Evolutionary conservation across 179 eudicot genomes (phyloP).

Genomic region (Drosera spatulata): DNA sequence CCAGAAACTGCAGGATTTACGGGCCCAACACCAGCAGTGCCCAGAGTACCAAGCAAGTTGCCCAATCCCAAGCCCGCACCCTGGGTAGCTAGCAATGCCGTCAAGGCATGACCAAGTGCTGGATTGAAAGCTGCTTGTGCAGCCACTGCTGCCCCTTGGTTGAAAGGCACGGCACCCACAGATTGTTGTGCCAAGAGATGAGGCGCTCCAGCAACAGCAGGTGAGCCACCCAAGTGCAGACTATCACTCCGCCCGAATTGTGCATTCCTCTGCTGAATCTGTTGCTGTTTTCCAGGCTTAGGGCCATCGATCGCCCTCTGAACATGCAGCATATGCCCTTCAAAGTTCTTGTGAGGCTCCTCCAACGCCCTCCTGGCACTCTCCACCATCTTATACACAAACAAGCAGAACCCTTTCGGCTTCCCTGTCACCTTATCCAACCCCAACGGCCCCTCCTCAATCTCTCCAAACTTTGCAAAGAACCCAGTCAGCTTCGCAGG

Average conservation of each 20-base stretch:
- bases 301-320: conserved; percentile 34
- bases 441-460: conserved; percentile 38
- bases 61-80: conserved; percentile 32
- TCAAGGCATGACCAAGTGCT: conserved; percentile 31
- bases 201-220: conserved; percentile 19
- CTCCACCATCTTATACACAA: conserved; percentile 31
- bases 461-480: conserved; percentile 23
- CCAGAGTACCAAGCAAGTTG: conserved; percentile 19
- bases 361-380: conserved; percentile 18
- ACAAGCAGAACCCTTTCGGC: conserved; percentile 31
- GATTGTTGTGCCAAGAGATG: conserved; percentile 15
- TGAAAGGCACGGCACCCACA: too few relatives aligned
- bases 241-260: conserved; percentile 21
- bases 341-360: conserved; percentile 23
- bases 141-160: conserved; percentile 1
- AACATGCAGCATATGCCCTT: conserved; percentile 21
- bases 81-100: conserved; percentile 29
- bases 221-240: conserved; percentile 15
- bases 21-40: background rate
- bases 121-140: conserved; percentile 20
- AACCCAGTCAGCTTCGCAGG: conserved; percentile 17
- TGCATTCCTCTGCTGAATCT: conserved; percentile 11
- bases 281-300: conserved; percentile 24
- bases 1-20: conserved; percentile 17
- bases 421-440: conserved; percentile 37